These are phyloP conservation scores for Posidonia australis DNA, from an alignment of 106 monocot genomes.

Conservation along the genomic window DNA sequence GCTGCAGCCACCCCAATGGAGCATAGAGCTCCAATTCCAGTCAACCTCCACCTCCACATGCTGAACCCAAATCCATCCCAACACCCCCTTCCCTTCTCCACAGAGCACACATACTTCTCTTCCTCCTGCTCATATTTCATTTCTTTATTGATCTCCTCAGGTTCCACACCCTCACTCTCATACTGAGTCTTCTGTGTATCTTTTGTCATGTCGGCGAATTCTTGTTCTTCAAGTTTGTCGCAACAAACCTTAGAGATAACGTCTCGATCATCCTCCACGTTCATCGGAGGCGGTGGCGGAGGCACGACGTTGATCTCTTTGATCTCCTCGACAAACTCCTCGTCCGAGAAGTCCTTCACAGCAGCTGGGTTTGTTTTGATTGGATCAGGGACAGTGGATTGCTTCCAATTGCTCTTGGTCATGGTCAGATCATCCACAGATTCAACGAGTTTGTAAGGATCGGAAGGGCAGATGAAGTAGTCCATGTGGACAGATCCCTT, in stretches of 20 bases:
- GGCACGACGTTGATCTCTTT: slow-evolving; percentile 13
- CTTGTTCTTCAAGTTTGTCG: slow-evolving; percentile 19
- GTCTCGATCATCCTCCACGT: background rate
- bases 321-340: slow-evolving; percentile 11
- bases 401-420: background rate
- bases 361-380: background rate
- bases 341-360: background rate
- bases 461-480: slow-evolving; percentile 28
- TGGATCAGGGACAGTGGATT: background rate
- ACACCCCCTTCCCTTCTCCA: slow-evolving; percentile 1
- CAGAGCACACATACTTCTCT: background rate
- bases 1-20: slow-evolving; percentile 53
- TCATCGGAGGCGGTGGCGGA: background rate
- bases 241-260: slow-evolving; percentile 13
- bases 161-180: background rate
- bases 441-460: slow-evolving; percentile 7
- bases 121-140: background rate
- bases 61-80: slow-evolving; percentile 23
- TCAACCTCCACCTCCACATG: slow-evolving; percentile 33
- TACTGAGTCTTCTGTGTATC: background rate
- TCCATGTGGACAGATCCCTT: slow-evolving; percentile 24
- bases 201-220: slow-evolving; percentile 26
- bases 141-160: background rate
- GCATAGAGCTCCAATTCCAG: slow-evolving; percentile 37
- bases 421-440: slow-evolving; percentile 6